phyloP scores from a whole-genome alignment of 352 stramenopile genomes.

The Peronospora farinosa region DNA sequence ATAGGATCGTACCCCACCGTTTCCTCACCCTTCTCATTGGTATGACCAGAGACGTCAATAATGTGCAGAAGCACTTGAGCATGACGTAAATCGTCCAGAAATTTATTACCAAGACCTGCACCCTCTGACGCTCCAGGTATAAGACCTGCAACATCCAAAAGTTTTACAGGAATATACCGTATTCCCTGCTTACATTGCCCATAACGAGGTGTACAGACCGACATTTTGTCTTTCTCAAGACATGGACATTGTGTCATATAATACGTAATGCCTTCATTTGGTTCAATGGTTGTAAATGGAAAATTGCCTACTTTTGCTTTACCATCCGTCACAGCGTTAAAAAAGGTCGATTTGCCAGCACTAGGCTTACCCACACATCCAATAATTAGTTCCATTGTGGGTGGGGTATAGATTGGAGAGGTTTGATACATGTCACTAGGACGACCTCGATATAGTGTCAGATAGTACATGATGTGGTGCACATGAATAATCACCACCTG shows the following conservation, averaged over 20 bases:
- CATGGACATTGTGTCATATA: conserved; percentile 84
- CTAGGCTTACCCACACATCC: conserved; percentile 87
- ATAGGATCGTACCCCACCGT: conserved; percentile 85
- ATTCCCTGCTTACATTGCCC: conserved; percentile 69
- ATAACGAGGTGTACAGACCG: conserved; percentile 65
- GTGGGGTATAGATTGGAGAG: neutral
- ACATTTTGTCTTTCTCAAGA: conserved; percentile 47
- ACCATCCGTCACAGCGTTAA: conserved; percentile 86
- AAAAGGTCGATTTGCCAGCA: conserved; percentile 87
- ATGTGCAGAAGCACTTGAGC: conserved; percentile 88
- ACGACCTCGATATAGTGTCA: conserved; percentile 8
- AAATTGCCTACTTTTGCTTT: conserved; percentile 86
- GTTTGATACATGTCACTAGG: no score
- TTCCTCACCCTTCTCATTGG: conserved; percentile 87
- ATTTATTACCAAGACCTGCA: conserved; percentile 97
- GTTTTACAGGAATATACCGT: conserved; percentile 77
- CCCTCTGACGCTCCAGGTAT: conserved; percentile 85
- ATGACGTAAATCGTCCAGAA: conserved; percentile 90
- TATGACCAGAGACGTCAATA: conserved; percentile 83
- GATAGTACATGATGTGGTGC: conserved; percentile 1
- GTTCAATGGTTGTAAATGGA: conserved; percentile 87
- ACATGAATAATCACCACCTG: no score
- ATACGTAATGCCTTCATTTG: conserved; percentile 86
- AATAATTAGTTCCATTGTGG: conserved; percentile 75
- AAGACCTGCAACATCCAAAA: conserved; percentile 76